Evolutionary conservation across 2,329 filamentous ascomycete species (phyloP), one percentile per base, ranked within the genome.

Genomic region (Cladophialophora carrionii): DNA sequence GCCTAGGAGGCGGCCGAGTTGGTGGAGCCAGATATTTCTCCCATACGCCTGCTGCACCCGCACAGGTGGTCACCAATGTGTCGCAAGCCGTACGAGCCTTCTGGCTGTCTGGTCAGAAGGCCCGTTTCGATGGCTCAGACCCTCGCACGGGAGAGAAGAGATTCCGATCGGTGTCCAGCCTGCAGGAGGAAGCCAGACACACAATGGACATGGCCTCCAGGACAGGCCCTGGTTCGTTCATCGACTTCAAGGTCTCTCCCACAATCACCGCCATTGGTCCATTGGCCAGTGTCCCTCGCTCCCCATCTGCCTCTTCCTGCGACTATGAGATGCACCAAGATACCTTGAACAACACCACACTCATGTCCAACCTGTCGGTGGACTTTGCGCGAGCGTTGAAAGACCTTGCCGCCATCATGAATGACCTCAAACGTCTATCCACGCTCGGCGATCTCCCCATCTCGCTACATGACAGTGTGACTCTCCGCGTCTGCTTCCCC

Each of bases 31-130:
- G 94, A 70, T 94, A 94, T 81, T 98, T 98, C 79, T 96, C 92
- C 0, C 93, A 97, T 78, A 86, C 88, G 0, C 92, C 94, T 1
- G 89, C 91, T 9, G 87, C 89, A 7, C 92, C 92, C 46, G 92
- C 93, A 0, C 91, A 98, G 76, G 92, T 98, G 54, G 86, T 98
- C 58, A 90, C 95, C 77, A 96, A 96, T 78, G 94, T 97, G n/a
- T 96, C 92, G 12, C 88, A 92, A 72, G 95, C 92, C 4, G 88
- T 98, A 73, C 88, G 95, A 61, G 93, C 92, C 12, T 97, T 99
- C 78, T 89, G 91, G 79, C 83, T 96, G n/a, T 92, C 90, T 0
- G 95, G 95, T 0, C 88, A 96, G 73, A 95, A 93, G 76, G 88
- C 90, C 9, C 90, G 90, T 64, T 97, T 93, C 72, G 90, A 96